Conservation (phyloP, 2,329 filamentous ascomycete genomes). For the Dactylella cylindrospora region DNA sequence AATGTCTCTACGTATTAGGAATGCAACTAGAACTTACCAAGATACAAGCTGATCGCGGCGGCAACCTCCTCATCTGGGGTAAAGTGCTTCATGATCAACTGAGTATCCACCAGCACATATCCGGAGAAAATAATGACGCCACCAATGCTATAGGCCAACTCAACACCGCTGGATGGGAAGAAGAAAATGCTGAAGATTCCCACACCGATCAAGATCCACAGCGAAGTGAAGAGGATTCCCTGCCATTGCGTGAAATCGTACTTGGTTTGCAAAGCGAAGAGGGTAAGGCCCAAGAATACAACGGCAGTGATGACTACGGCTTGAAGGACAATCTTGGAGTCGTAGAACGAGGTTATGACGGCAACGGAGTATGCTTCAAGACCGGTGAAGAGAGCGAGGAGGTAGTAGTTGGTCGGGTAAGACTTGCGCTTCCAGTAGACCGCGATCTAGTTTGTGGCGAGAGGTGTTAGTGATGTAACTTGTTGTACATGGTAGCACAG, state of each 20-base stretch:
- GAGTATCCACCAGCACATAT: constrained; percentile 95
- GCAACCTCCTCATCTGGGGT: constrained; percentile 98
- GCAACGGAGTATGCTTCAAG: constrained; percentile 92
- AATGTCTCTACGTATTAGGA: background rate
- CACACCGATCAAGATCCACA: constrained; percentile 90
- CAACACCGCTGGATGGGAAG: constrained; percentile 74
- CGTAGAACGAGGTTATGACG: constrained; percentile 84
- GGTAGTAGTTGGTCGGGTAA: constrained; percentile 90
- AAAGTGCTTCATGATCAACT: constrained; percentile 91
- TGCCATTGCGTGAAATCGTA: constrained; percentile 99
- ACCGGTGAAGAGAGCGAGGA: constrained; percentile 84
- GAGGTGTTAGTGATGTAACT: background rate
- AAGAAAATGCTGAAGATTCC: constrained; percentile 88
- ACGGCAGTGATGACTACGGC: constrained; percentile 84
- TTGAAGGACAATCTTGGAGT: constrained; percentile 79
- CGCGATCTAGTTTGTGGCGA: constrained; percentile 18
- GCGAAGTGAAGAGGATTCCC: constrained; percentile 85
- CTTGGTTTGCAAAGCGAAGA: constrained; percentile 95
- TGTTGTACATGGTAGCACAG: background rate
- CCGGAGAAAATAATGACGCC: constrained; percentile 85
- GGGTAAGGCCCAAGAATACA: constrained; percentile 74
- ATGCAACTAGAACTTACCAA: constrained; percentile 52
- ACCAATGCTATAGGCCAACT: constrained; percentile 81
- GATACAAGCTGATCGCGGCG: constrained; percentile 88
- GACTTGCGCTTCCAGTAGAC: constrained; percentile 93